These are phyloP conservation scores for Aspergillus sp. DNA, from an alignment of 2,329 filamentous ascomycete species.

Conservation along the genomic window DNA sequence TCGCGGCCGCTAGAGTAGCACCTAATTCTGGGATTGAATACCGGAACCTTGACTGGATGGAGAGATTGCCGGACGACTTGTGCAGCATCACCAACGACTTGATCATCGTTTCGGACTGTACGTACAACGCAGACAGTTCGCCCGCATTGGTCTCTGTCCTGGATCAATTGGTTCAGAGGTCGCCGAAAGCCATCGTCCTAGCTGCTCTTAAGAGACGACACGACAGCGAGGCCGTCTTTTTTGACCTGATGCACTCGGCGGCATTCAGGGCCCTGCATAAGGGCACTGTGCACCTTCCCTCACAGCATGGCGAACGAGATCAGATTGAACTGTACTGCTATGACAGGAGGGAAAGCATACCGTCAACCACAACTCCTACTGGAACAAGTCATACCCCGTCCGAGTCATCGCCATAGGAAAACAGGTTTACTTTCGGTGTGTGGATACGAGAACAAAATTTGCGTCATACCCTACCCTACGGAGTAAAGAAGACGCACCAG, in stretches of 20 bases:
- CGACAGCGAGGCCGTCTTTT: slow-evolving; percentile 57
- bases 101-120: slow-evolving; percentile 60
- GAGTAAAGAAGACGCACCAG: no score
- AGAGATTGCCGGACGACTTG: slow-evolving; percentile 37
- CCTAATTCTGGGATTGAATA: slow-evolving; percentile 39
- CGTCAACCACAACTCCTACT: neutral
- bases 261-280: slow-evolving; percentile 26
- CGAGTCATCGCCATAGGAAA: no score
- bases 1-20: slow-evolving; percentile 35
- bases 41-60: slow-evolving; percentile 55
- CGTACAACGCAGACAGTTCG: slow-evolving; percentile 61
- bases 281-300: slow-evolving; percentile 27
- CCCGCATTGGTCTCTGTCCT: slow-evolving; percentile 54
- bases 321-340: slow-evolving; percentile 32
- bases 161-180: slow-evolving; percentile 36
- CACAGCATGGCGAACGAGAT: slow-evolving; percentile 25
- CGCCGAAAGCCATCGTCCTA: slow-evolving; percentile 44
- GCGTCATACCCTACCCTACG: no score
- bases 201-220: slow-evolving; percentile 61
- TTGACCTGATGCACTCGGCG: slow-evolving; percentile 46
- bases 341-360: slow-evolving; percentile 8
- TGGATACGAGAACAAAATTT: no score
- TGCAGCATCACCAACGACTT: slow-evolving; percentile 42
- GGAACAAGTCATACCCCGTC: no score
- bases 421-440: no score